Percentiles rank a stretch among this genome's conserved stretches.
phyloP scores from a whole-genome alignment of 768 basidiomycete genomes.

The Boletellus ananiceps region DNA sequence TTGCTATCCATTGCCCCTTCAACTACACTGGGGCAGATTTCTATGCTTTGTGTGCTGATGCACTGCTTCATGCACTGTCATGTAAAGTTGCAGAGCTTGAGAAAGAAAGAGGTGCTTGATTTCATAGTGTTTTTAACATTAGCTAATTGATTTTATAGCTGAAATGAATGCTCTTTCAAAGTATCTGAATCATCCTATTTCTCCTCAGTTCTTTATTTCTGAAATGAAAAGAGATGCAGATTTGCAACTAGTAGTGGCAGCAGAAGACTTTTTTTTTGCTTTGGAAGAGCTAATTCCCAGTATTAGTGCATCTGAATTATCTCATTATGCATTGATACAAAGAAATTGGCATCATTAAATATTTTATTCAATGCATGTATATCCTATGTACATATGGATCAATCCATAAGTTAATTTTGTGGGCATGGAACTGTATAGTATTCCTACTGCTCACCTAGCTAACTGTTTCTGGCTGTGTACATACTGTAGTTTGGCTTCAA shows the following conservation, averaged over 20 bases:
- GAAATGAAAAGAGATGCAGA: constrained; percentile 73
- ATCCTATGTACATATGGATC: background rate
- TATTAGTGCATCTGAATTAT: constrained; percentile 81
- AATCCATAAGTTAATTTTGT: no score
- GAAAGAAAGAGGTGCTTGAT: constrained; percentile 53
- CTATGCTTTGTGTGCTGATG: constrained; percentile 95
- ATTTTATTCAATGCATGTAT: background rate
- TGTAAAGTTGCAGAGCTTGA: constrained; percentile 81
- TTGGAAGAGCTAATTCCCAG: constrained; percentile 70
- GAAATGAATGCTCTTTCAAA: constrained; percentile 45
- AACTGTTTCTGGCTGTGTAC: no score
- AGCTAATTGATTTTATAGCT: constrained; percentile 1
- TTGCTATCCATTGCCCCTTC: constrained; percentile 80
- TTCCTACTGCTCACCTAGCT: no score
- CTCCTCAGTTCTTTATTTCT: constrained; percentile 85
- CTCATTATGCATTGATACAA: constrained; percentile 66
- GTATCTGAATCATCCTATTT: constrained; percentile 55
- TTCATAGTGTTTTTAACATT: constrained; percentile 11
- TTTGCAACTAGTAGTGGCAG: constrained; percentile 67
- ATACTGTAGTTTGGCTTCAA: no score
- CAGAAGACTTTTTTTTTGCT: constrained; percentile 73
- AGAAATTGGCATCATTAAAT: constrained; percentile 12
- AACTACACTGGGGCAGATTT: constrained; percentile 98
- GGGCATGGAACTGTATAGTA: no score
- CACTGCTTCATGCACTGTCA: constrained; percentile 92